Percentiles rank a stretch among this genome's conserved stretches.
Evolutionary conservation across 176 grass and related monocot genomes (phyloP).

Genomic region (Oropetium thomaeum): DNA sequence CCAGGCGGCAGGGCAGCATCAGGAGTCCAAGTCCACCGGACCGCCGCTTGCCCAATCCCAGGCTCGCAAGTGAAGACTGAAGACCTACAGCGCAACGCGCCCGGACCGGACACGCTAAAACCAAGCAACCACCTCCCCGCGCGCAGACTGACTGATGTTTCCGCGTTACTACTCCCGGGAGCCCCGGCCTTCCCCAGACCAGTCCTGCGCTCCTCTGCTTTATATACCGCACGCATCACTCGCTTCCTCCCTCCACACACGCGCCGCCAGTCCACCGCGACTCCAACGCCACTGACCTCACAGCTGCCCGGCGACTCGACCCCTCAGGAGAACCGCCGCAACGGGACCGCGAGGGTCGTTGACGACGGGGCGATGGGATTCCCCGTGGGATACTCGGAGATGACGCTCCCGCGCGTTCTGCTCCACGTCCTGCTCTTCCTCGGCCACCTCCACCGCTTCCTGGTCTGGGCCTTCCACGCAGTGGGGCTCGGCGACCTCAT

Average conservation of each 20-base stretch:
- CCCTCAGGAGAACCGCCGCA: no score
- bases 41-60: conserved; percentile 14
- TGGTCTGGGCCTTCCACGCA: conserved; percentile 65
- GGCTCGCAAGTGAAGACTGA: no score
- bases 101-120: no score
- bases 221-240: conserved; percentile 27
- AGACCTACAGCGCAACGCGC: no score
- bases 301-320: background rate
- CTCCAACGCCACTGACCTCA: background rate
- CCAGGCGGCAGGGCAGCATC: background rate
- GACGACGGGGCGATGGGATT: conserved; percentile 74
- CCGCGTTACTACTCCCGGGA: conserved; percentile 56
- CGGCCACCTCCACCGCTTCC: conserved; percentile 63
- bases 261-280: background rate
- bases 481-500: conserved; percentile 80
- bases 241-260: background rate
- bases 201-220: background rate
- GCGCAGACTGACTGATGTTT: conserved; percentile 24
- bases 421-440: conserved; percentile 70
- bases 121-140: background rate
- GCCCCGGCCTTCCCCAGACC: background rate
- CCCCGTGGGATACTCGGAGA: conserved; percentile 79
- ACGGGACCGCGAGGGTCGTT: background rate
- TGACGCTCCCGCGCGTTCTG: conserved; percentile 55
- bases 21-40: conserved; percentile 30